Percentiles rank a stretch among this genome's conserved stretches.
Conservation (phyloP, 495 filamentous ascomycete genomes). For the Neurospora tetrasperma region DNA sequence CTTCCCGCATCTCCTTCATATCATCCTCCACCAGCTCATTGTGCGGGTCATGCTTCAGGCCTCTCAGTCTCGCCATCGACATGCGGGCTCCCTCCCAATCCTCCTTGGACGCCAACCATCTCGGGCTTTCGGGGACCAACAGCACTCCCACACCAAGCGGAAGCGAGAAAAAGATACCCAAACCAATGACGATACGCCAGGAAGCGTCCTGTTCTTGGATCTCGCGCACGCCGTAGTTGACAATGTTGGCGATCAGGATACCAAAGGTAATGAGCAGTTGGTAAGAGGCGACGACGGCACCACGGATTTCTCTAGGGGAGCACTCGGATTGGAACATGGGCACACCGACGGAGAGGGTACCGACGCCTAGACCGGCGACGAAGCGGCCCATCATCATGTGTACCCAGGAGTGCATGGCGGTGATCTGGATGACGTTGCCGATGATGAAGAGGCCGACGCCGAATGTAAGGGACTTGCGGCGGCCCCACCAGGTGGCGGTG, state of each 20-base stretch:
- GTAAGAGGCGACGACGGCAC: conserved; percentile 50
- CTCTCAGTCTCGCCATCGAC: conserved; percentile 56
- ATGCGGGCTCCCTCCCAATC: conserved; percentile 45
- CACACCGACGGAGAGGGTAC: conserved; percentile 51
- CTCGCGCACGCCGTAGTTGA: conserved; percentile 51
- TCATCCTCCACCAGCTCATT: conserved; percentile 52
- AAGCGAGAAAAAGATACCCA: conserved; percentile 55
- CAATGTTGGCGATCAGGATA: conserved; percentile 60
- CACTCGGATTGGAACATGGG: conserved; percentile 52
- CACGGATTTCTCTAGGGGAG: conserved; percentile 49
- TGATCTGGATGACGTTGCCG: conserved; percentile 47
- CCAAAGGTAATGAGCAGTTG: conserved; percentile 73
- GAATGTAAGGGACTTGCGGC: conserved; percentile 27
- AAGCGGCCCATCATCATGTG: conserved; percentile 42
- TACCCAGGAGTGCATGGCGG: conserved; percentile 36
- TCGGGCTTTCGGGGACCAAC: conserved; percentile 53
- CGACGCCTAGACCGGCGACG: conserved; percentile 56
- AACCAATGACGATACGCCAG: conserved; percentile 63
- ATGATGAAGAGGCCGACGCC: conserved; percentile 27
- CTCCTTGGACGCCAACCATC: conserved; percentile 46
- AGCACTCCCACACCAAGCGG: conserved; percentile 53
- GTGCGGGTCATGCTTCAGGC: conserved; percentile 43
- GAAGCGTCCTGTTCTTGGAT: conserved; percentile 34
- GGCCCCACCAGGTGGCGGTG: conserved; percentile 30
- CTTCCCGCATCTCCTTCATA: conserved; percentile 56